Percentiles rank a stretch among this genome's conserved stretches.
Evolutionary conservation across 352 stramenopile genomes (phyloP).

Genomic region (Phytophthora boehmeriae): DNA sequence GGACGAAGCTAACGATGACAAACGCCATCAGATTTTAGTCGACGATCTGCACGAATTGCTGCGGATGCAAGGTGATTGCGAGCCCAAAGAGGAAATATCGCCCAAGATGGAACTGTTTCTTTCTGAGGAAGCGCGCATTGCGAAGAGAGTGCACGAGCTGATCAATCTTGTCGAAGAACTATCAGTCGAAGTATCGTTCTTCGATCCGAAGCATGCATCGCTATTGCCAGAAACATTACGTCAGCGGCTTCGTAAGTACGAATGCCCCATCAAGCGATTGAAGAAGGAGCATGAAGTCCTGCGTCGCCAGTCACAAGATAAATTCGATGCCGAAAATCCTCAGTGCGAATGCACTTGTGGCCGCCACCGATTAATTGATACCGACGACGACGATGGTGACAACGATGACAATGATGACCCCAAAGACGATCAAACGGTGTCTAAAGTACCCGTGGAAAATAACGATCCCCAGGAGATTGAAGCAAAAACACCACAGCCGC

Average conservation of each 20-base stretch:
- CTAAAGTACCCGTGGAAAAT: not conserved
- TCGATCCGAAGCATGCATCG: conserved; percentile 17
- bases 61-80: conserved; percentile 12
- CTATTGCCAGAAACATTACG: conserved; percentile 30
- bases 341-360: conserved; percentile 58
- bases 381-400: conserved; percentile 24
- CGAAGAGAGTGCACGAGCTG: conserved; percentile 54
- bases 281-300: conserved; percentile 56
- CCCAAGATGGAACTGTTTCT: conserved; percentile 40
- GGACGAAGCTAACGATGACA: conserved; percentile 66
- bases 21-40: conserved; percentile 53
- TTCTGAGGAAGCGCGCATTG: conserved; percentile 60
- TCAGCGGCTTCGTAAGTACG: conserved; percentile 40
- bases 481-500: conserved; percentile 24
- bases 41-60: conserved; percentile 55
- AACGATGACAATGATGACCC: conserved; percentile 21
- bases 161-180: conserved; percentile 65
- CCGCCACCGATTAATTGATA: conserved; percentile 41
- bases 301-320: conserved; percentile 9
- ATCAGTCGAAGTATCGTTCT: conserved; percentile 50
- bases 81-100: not conserved
- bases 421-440: conserved; percentile 9
- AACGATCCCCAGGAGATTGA: conserved; percentile 17
- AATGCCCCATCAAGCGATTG: conserved; percentile 48
- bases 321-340: conserved; percentile 8